phyloP scores from a whole-genome alignment of 768 basidiomycete species.

The Mycena alexandri region DNA sequence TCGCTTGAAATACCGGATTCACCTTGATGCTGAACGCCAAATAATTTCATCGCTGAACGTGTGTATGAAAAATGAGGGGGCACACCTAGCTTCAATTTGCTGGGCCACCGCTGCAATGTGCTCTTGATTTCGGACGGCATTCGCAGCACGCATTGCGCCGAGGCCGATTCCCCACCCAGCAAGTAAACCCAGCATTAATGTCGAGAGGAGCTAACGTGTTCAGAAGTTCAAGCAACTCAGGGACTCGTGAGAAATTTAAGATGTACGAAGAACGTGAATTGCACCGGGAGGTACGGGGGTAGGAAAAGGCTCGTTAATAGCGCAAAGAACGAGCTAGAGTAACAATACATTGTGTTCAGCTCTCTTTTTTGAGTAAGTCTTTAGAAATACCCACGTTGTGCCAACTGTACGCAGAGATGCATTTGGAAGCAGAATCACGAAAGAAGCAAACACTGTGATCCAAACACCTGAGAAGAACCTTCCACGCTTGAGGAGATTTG shows the following conservation, averaged over 20 bases:
- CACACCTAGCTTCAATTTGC: slow-evolving; percentile 49
- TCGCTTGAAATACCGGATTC: slow-evolving; percentile 47
- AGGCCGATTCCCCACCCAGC: slow-evolving; percentile 69
- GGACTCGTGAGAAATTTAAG: neutral
- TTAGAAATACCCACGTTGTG: slow-evolving; percentile 50
- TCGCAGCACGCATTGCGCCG: slow-evolving; percentile 65
- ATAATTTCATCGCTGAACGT: neutral
- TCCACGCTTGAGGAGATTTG: slow-evolving; percentile 50
- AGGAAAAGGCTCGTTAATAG: slow-evolving; percentile 57
- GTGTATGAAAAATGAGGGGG: neutral
- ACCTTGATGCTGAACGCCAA: slow-evolving; percentile 25
- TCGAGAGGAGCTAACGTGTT: slow-evolving; percentile 50
- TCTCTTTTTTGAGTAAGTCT: too few species aligned
- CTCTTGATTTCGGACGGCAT: slow-evolving; percentile 52
- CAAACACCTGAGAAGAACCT: slow-evolving; percentile 56
- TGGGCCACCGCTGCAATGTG: slow-evolving; percentile 45
- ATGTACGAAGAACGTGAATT: slow-evolving; percentile 62
- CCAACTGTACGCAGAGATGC: slow-evolving; percentile 52
- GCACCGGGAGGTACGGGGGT: slow-evolving; percentile 62
- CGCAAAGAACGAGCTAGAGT: slow-evolving; percentile 59
- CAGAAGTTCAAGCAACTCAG: neutral
- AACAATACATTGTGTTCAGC: too few species aligned
- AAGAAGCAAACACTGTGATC: slow-evolving; percentile 54
- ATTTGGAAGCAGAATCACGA: slow-evolving; percentile 56
- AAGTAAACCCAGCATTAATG: slow-evolving; percentile 59